Percentiles rank a stretch among this genome's conserved stretches.
These are phyloP conservation scores for Curvularia sp. DNA, from an alignment of 2,329 filamentous ascomycete species.

Conservation along the genomic window DNA sequence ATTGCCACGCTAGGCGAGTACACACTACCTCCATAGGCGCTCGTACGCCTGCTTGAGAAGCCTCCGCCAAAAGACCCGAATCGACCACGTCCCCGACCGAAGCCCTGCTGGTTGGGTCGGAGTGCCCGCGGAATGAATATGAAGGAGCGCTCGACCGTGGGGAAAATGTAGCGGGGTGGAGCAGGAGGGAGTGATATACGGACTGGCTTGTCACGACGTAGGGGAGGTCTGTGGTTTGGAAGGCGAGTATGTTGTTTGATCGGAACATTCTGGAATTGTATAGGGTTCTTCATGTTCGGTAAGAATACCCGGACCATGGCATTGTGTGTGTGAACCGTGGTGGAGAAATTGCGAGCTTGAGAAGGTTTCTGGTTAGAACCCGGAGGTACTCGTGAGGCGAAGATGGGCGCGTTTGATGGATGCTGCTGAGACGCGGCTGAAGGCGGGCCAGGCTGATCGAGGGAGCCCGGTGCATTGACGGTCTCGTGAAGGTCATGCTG, in stretches of 20 bases:
- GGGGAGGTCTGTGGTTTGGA: conserved; percentile 90
- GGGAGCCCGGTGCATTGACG: conserved; percentile 52
- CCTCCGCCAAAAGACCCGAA: conserved; percentile 69
- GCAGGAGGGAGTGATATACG: conserved; percentile 86
- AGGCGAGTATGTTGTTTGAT: conserved; percentile 93
- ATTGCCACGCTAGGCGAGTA: conserved; percentile 89
- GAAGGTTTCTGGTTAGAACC: conserved; percentile 42
- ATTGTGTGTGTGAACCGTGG: conserved; percentile 82
- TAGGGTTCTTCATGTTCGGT: conserved; percentile 74
- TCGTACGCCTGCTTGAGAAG: conserved; percentile 78
- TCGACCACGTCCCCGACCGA: conserved; percentile 70
- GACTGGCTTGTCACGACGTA: conserved; percentile 95
- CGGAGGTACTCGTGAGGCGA: conserved; percentile 30
- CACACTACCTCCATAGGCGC: conserved; percentile 78
- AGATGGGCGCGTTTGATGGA: conserved; percentile 26
- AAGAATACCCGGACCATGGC: conserved; percentile 83
- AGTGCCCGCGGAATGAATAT: conserved; percentile 96
- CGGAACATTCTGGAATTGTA: conserved; percentile 75
- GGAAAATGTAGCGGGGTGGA: conserved; percentile 86
- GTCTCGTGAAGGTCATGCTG: conserved; percentile 92
- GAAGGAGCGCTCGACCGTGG: conserved; percentile 87
- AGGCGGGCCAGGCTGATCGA: conserved; percentile 30
- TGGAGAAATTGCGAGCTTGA: conserved; percentile 68
- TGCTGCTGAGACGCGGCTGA: conserved; percentile 26
- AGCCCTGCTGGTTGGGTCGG: conserved; percentile 87